Conservation (phyloP, 257 asterid species). For the Gentiana macrophylla region DNA sequence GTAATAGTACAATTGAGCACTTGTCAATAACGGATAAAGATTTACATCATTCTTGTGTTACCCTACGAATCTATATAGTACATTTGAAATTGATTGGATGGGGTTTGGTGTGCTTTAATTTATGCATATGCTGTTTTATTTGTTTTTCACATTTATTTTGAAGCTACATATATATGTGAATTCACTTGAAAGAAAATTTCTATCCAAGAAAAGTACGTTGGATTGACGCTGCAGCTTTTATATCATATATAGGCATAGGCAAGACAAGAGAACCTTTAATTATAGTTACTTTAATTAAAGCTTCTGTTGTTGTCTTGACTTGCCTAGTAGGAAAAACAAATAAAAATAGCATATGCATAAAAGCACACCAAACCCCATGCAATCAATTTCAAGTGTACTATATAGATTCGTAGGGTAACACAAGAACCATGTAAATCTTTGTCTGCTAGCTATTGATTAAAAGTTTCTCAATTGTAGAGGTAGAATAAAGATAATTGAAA, state of each 20-base stretch:
- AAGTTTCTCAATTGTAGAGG: too few species aligned
- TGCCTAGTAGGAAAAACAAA: too few species aligned
- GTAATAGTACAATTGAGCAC: not conserved
- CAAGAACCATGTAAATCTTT: not conserved
- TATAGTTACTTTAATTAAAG: too few species aligned
- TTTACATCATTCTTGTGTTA: not conserved
- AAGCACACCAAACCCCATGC: not conserved
- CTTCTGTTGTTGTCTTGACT: too few species aligned
- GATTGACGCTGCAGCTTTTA: too few species aligned
- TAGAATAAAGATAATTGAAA: too few species aligned
- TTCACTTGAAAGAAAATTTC: not conserved
- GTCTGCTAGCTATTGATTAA: too few species aligned
- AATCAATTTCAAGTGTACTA: not conserved
- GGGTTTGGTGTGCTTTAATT: not conserved
- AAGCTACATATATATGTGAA: not conserved
- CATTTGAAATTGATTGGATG: not conserved
- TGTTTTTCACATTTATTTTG: not conserved
- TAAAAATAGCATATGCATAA: not conserved
- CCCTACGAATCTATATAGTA: not conserved
- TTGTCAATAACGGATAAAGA: conserved; percentile 7
- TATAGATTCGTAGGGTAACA: conserved; percentile 2
- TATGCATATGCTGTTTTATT: not conserved
- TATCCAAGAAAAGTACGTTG: not conserved
- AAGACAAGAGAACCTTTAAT: too few species aligned
- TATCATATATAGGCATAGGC: not conserved